Percentiles rank a stretch among this genome's conserved stretches.
Conservation (phyloP, 345 rosid species). For the Cochlearia excelsa region DNA sequence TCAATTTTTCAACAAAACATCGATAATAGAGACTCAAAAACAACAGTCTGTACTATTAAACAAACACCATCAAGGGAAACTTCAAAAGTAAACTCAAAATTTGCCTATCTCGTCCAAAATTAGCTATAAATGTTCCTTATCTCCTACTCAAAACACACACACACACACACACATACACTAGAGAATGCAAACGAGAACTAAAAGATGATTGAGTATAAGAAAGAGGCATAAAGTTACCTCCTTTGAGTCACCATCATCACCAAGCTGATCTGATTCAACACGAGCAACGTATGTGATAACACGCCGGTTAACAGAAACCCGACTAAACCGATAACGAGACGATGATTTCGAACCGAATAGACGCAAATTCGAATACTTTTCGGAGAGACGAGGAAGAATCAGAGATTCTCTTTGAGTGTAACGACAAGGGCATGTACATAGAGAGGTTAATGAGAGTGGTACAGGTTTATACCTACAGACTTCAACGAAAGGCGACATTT, state of each 20-base stretch:
- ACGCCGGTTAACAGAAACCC: constrained; percentile 40
- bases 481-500: constrained; percentile 48
- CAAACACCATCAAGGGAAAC: neutral
- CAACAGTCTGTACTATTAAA: too few relatives aligned
- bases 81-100: neutral
- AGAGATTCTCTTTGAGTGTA: constrained; percentile 38
- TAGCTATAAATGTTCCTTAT: neutral
- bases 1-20: too few relatives aligned
- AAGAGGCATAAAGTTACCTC: constrained; percentile 42
- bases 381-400: constrained; percentile 23
- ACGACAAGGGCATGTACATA: constrained; percentile 47
- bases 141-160: neutral
- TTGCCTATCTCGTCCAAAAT: neutral
- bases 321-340: constrained; percentile 23
- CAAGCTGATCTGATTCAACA: constrained; percentile 42
- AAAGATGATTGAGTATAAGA: neutral
- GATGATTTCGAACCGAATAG: constrained; percentile 18
- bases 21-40: too few relatives aligned
- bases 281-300: constrained; percentile 49
- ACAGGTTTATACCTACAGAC: constrained; percentile 41
- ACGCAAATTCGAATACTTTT: constrained; percentile 1
- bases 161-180: neutral
- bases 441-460: constrained; percentile 44
- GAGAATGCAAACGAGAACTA: neutral
- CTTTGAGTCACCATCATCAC: constrained; percentile 36